These are phyloP conservation scores for Flueggea neowawraea DNA, from an alignment of 441 rosid genomes.

Conservation along the genomic window DNA sequence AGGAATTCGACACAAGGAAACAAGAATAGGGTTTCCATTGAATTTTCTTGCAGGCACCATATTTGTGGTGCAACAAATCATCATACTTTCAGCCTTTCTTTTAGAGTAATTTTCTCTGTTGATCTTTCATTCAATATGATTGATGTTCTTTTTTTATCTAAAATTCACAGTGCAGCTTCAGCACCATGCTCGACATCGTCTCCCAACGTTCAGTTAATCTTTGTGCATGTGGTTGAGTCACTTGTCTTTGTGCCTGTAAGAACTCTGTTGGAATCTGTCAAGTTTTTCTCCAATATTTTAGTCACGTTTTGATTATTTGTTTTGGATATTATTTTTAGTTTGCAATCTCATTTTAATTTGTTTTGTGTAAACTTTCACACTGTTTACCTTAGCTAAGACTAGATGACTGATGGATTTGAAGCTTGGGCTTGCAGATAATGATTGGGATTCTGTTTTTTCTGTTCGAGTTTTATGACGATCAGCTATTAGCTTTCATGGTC, in stretches of 20 bases:
- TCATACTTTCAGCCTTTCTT: not conserved
- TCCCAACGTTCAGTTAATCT: conserved; percentile 97
- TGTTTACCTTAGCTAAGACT: not conserved
- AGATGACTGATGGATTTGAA: conserved; percentile 5
- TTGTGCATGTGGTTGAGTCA: conserved; percentile 94
- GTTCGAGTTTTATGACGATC: conserved; percentile 97
- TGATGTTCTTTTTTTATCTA: conserved; percentile 28
- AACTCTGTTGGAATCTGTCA: conserved; percentile 3
- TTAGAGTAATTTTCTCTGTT: not conserved
- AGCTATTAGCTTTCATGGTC: conserved; percentile 98
- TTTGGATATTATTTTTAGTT: not conserved
- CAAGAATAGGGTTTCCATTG: not conserved
- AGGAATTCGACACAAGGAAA: too few species aligned
- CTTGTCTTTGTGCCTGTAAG: conserved; percentile 97
- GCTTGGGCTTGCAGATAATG: conserved; percentile 83
- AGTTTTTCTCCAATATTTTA: conserved; percentile 5
- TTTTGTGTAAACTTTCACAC: too few species aligned
- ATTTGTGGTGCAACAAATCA: not conserved
- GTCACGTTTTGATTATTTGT: not conserved
- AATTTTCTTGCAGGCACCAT: not conserved
- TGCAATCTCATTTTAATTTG: too few species aligned
- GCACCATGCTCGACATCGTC: conserved; percentile 95
- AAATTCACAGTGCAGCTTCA: conserved; percentile 97
- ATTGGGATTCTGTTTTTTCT: conserved; percentile 94
- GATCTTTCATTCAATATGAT: conserved; percentile 17